Evolutionary conservation across 2,329 filamentous ascomycete genomes (phyloP).

Genomic region (Diaporthe sp.): DNA sequence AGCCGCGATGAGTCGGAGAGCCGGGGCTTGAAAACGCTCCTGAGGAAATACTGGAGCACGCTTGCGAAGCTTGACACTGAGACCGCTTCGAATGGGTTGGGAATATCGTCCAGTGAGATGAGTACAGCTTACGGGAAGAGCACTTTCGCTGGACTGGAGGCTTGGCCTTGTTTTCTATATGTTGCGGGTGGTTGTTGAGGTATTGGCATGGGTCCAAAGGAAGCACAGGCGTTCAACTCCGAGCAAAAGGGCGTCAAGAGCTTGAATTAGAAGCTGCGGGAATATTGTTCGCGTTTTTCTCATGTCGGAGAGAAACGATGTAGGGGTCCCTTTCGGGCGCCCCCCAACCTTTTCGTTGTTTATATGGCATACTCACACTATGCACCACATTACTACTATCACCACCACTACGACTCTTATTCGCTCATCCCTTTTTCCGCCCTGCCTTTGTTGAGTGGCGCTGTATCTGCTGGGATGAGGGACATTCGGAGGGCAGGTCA

Average conservation of each 20-base stretch:
- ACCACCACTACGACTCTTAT: not conserved
- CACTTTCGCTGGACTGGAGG: not conserved
- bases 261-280: slow-evolving; percentile 12
- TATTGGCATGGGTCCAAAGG: slow-evolving; percentile 3
- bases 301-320: not conserved
- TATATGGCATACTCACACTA: slow-evolving; percentile 28
- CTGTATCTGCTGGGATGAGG: not conserved
- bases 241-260: not conserved
- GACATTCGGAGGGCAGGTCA: not conserved
- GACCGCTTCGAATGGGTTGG: not conserved
- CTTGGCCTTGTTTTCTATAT: slow-evolving; percentile 3
- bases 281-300: not conserved
- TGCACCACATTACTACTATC: slow-evolving; percentile 15
- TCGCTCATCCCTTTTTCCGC: not conserved
- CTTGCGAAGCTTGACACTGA: not conserved
- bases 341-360: slow-evolving; percentile 13
- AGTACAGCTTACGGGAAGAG: not conserved
- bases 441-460: not conserved
- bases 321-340: not conserved
- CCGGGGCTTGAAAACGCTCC: not conserved
- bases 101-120: not conserved
- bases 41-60: not conserved
- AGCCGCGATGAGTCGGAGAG: slow-evolving; percentile 61
- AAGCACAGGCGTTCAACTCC: slow-evolving; percentile 14
- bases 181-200: not conserved